phyloP scores from a whole-genome alignment of 148 eudicot species.

The Euryodendron excelsum region DNA sequence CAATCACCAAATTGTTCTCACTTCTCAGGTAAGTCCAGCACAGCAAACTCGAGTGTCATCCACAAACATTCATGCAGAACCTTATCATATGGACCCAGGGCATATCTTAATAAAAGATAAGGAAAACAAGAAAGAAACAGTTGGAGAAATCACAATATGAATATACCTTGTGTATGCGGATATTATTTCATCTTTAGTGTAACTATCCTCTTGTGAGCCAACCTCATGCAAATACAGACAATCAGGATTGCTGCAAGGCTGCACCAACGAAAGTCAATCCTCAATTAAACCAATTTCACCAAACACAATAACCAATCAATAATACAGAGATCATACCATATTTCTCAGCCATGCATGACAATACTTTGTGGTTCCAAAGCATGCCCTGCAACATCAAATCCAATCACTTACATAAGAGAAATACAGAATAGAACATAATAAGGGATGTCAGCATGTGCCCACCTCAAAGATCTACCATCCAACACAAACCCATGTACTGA shows the following conservation, averaged over 20 bases:
- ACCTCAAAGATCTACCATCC: constrained; percentile 82
- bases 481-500: constrained; percentile 87
- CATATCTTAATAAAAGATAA: not conserved
- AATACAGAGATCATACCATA: constrained; percentile 51
- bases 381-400: constrained; percentile 59
- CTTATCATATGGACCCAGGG: not conserved
- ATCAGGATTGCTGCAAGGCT: constrained; percentile 95
- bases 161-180: constrained; percentile 83
- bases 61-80: not conserved
- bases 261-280: constrained; percentile 25
- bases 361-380: constrained; percentile 98
- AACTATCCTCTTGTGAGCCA: constrained; percentile 93
- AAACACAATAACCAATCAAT: not conserved
- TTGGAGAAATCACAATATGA: not conserved
- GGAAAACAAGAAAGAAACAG: not conserved
- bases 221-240: constrained; percentile 95
- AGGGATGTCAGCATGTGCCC: constrained; percentile 13
- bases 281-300: not conserved
- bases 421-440: not conserved
- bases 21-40: not conserved
- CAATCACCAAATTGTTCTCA: not conserved
- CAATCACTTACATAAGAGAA: constrained; percentile 13
- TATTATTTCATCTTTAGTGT: constrained; percentile 81
- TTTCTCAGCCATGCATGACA: constrained; percentile 98
- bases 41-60: not conserved